Evolutionary conservation across 2,329 filamentous ascomycete genomes (phyloP), one percentile per base, ranked within the genome.

Genomic region (Corinectria fuckeliana): DNA sequence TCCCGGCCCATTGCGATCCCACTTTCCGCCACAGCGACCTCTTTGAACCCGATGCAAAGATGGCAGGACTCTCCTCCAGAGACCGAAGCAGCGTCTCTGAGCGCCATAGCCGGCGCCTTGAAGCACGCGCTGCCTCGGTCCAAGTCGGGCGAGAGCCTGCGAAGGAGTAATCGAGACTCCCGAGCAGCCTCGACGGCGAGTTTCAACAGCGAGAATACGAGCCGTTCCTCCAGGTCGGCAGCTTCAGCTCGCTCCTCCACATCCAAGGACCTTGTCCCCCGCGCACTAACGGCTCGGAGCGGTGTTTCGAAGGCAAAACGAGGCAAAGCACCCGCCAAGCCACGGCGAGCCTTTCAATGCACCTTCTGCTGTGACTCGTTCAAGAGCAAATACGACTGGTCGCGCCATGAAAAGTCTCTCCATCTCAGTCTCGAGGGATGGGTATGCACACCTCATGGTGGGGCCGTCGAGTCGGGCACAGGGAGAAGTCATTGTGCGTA

Each of bases 301-400:
- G 30, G 41, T 5, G 13, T 45, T 10, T 7, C 42, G 5, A 48
- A 47, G 10, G 20, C 55, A 1, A 68, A 66, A 16, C 20, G 56
- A 3, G 50, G 28, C 0, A 10, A 11, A 0, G 55, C 50, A 0
- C 56, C 42, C 25, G 42, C 23, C n/a, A 26, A 45, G 9, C 25
- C 42, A 16, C 25, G 42, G 2, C 25, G 42, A 28, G 42, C 58
- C 0, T 69, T 65, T 25, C 67, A 55, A 2, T 69, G 67, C 38
- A 69, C 67, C 0, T 69, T 69, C 21, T 69, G 67, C 20, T 69
- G 65, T 2, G 67, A 69, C 7, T 62, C 59, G 2, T 69, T 69
- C 9, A 70, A 69, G 20, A 70, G 55, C 26, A 70, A 70, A 11
- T 70, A 69, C 28, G 67, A 70, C 16, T 69, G 67, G 67, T 59